Conservation (phyloP, 441 rosid species). For the Euphorbia celastroides region DNA sequence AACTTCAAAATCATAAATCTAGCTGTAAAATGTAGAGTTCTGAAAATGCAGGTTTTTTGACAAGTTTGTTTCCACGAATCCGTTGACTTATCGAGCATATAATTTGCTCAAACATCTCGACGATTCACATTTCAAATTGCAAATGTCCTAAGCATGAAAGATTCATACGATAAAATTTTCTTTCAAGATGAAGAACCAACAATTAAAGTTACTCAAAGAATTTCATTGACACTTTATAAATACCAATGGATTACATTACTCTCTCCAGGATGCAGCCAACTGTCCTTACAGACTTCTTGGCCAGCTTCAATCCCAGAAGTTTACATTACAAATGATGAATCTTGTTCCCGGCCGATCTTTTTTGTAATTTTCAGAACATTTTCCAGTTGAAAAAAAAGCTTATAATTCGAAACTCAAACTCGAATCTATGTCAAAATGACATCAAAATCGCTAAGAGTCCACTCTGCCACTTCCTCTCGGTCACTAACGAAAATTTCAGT, state of each 20-base stretch:
- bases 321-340: constrained; percentile 23
- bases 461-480: constrained; percentile 58
- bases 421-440: constrained; percentile 34
- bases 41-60: not conserved
- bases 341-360: constrained; percentile 13
- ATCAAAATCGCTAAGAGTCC: constrained; percentile 67
- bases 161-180: not conserved
- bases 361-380: not conserved
- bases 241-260: not conserved
- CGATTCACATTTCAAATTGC: not conserved
- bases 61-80: not conserved
- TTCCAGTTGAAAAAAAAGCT: not conserved
- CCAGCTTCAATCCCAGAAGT: constrained; percentile 14
- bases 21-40: not conserved
- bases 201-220: not conserved
- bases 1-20: not conserved
- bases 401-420: not conserved
- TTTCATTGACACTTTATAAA: constrained; percentile 1
- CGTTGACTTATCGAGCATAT: not conserved
- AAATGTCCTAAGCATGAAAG: not conserved
- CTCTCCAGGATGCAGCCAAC: constrained; percentile 9
- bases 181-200: not conserved
- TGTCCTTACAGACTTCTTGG: constrained; percentile 22
- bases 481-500: constrained; percentile 71
- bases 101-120: not conserved